Percentiles rank a stretch among this genome's conserved stretches.
phyloP scores from a whole-genome alignment of 2,329 filamentous ascomycete genomes.

The Ciborinia camelliae region DNA sequence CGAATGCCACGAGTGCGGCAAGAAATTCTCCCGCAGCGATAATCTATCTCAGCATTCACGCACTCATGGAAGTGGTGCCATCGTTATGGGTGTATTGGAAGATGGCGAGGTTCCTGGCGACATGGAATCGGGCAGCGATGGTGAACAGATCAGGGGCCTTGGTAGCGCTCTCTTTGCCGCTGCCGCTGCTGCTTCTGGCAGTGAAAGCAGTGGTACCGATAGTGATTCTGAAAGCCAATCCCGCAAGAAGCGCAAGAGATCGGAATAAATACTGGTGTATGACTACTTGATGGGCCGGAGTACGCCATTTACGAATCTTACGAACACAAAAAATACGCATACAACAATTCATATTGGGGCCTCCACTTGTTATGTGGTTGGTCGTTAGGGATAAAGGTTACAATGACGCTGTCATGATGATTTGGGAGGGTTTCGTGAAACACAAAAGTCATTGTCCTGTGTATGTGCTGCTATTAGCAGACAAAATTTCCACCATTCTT shows the following conservation, averaged over 20 bases:
- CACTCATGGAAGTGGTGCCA: slow-evolving; percentile 85
- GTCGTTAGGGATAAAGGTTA: slow-evolving; percentile 31
- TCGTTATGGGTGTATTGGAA: slow-evolving; percentile 86
- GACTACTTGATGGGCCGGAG: slow-evolving; percentile 29
- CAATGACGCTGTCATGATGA: slow-evolving; percentile 35
- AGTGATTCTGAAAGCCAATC: slow-evolving; percentile 45
- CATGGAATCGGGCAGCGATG: slow-evolving; percentile 42
- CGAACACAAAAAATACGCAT: slow-evolving; percentile 28
- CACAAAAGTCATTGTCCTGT: slow-evolving; percentile 36
- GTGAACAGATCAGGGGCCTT: slow-evolving; percentile 63
- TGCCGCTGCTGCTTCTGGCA: slow-evolving; percentile 68
- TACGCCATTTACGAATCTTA: slow-evolving; percentile 30
- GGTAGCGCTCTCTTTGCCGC: slow-evolving; percentile 81
- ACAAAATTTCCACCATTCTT: slow-evolving; percentile 32
- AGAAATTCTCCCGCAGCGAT: slow-evolving; percentile 98
- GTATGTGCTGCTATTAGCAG: slow-evolving; percentile 19
- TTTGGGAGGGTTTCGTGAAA: slow-evolving; percentile 26
- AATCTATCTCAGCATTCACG: slow-evolving; percentile 95
- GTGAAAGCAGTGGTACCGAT: slow-evolving; percentile 53
- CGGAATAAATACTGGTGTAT: slow-evolving; percentile 45
- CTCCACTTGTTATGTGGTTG: slow-evolving; percentile 29
- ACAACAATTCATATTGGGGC: slow-evolving; percentile 32
- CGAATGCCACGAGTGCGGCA: slow-evolving; percentile 94
- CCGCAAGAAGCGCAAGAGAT: slow-evolving; percentile 77
- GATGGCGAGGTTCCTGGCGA: slow-evolving; percentile 56